phyloP scores from a whole-genome alignment of 2,329 filamentous ascomycete species.

The Epichloe aotearoae region DNA sequence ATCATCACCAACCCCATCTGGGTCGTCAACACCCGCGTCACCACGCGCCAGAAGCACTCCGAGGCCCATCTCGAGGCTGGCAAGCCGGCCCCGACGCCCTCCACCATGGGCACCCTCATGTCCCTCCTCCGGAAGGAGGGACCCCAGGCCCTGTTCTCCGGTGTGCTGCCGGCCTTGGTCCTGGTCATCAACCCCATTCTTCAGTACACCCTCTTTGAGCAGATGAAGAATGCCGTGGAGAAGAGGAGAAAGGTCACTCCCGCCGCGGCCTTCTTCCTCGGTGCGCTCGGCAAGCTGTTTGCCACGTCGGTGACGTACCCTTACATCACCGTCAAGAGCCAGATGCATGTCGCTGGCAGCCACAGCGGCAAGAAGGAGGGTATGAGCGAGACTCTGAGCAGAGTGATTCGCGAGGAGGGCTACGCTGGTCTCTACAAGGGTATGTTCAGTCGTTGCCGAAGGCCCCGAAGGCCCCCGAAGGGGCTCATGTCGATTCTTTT shows the following conservation, averaged over 20 bases:
- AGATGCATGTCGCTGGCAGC: constrained; percentile 75
- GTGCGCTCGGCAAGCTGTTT: constrained; percentile 85
- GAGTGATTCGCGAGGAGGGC: constrained; percentile 81
- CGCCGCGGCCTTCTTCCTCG: constrained; percentile 77
- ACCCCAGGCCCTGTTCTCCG: constrained; percentile 71
- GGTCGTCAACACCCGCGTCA: constrained; percentile 98
- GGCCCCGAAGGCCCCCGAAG: background rate
- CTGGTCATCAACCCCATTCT: constrained; percentile 96
- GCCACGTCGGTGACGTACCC: constrained; percentile 93
- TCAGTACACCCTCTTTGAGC: constrained; percentile 97
- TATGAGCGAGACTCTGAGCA: constrained; percentile 62
- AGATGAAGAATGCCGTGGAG: constrained; percentile 87
- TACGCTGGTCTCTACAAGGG: constrained; percentile 86
- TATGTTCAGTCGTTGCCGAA: constrained; percentile 20
- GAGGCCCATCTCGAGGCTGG: constrained; percentile 30
- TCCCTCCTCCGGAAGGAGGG: constrained; percentile 75
- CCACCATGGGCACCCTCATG: constrained; percentile 70
- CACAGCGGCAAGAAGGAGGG: constrained; percentile 66
- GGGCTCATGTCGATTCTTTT: background rate
- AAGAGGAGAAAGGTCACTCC: constrained; percentile 62
- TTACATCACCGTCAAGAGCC: constrained; percentile 97
- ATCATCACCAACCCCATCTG: constrained; percentile 97
- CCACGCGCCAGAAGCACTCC: constrained; percentile 57
- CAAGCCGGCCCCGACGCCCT: constrained; percentile 33
- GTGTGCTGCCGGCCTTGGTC: constrained; percentile 82